Evolutionary conservation across 805 yeast genomes (phyloP).

Genomic region (Spathaspora passalidarum): DNA sequence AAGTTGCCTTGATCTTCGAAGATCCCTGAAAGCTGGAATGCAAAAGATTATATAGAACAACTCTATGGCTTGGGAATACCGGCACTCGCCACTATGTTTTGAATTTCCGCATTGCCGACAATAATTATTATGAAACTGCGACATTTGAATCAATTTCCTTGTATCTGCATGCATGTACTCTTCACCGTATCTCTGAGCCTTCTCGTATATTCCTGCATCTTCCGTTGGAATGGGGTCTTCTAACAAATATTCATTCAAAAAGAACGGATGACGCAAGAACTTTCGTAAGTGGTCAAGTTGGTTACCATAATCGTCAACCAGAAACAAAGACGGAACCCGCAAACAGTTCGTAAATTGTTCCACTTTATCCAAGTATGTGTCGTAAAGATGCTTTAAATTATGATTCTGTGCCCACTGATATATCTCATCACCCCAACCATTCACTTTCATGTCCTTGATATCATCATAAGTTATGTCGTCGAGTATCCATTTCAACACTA

Average conservation of each 20-base stretch:
- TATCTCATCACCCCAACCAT: not conserved
- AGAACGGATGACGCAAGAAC: not conserved
- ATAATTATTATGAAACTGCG: not conserved
- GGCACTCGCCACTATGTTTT: not conserved
- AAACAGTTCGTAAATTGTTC: too few relatives aligned
- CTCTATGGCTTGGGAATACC: not conserved
- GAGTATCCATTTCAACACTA: not conserved
- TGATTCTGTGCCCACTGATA: not conserved
- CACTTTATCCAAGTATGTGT: not conserved
- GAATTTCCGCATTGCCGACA: not conserved
- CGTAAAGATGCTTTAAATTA: not conserved
- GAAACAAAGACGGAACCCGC: too few relatives aligned
- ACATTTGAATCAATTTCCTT: not conserved
- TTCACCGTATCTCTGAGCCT: not conserved
- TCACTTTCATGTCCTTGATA: too few relatives aligned
- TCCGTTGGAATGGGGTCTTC: not conserved
- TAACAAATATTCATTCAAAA: not conserved
- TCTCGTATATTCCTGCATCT: not conserved
- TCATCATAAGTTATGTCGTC: not conserved
- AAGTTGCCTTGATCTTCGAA: too few relatives aligned
- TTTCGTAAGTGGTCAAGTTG: not conserved
- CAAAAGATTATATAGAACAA: not conserved
- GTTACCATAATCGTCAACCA: not conserved
- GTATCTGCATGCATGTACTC: not conserved
- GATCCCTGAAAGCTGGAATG: too few relatives aligned